Conservation (phyloP, 768 basidiomycete genomes). For the Lactifluus hygrophoroides region DNA sequence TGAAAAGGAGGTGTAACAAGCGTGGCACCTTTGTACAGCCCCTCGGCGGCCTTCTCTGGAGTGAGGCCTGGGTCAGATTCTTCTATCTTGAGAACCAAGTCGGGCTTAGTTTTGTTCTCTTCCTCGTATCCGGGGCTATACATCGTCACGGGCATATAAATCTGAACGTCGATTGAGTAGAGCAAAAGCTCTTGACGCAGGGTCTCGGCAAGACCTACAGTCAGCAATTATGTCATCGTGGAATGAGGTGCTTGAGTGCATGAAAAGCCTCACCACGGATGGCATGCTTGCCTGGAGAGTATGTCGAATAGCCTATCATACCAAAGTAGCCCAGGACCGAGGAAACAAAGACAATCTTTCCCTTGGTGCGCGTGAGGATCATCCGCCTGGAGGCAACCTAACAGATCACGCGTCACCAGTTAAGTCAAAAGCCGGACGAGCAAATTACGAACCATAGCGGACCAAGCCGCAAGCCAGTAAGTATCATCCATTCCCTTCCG, state of each 20-base stretch:
- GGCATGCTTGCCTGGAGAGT: slow-evolving; percentile 81
- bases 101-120: slow-evolving; percentile 73
- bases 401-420: background rate
- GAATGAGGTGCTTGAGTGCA: background rate
- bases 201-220: slow-evolving; percentile 70
- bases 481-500: slow-evolving; percentile 46
- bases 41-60: slow-evolving; percentile 53
- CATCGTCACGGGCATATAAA: slow-evolving; percentile 81
- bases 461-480: slow-evolving; percentile 50
- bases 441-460: slow-evolving; percentile 35
- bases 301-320: slow-evolving; percentile 70
- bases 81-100: slow-evolving; percentile 68
- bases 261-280: slow-evolving; percentile 49
- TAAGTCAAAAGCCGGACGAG: background rate
- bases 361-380: slow-evolving; percentile 44
- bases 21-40: slow-evolving; percentile 48
- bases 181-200: slow-evolving; percentile 72
- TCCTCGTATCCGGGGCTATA: slow-evolving; percentile 64
- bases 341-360: slow-evolving; percentile 70
- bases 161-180: slow-evolving; percentile 70
- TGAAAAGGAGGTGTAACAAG: background rate
- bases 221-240: background rate
- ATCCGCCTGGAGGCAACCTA: slow-evolving; percentile 64
- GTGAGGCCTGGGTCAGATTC: slow-evolving; percentile 56
- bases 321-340: slow-evolving; percentile 70